A percentile compares a stretch with the other conserved stretches of the same genome.
Conservation (phyloP, 352 stramenopile species). For the Peronospora farinosa region DNA sequence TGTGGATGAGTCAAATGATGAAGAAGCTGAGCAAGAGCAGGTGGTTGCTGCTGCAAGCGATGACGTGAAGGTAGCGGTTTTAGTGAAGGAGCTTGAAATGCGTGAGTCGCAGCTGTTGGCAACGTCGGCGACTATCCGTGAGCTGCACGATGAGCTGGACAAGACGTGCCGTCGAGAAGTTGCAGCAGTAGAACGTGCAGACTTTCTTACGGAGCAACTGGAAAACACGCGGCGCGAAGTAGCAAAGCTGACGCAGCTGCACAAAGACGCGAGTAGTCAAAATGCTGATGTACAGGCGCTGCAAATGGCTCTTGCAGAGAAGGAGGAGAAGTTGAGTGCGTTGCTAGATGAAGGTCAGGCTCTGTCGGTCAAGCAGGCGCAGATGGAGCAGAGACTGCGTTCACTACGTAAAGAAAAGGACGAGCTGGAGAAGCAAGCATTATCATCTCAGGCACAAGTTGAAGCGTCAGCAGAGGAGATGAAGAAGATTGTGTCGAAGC, state of each 20-base stretch:
- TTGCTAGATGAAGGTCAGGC: slow-evolving; percentile 70
- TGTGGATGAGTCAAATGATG: background rate
- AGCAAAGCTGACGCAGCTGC: slow-evolving; percentile 42
- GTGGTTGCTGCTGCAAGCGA: background rate
- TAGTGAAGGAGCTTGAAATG: slow-evolving; percentile 40
- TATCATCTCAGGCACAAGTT: slow-evolving; percentile 47
- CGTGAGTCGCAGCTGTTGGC: slow-evolving; percentile 64
- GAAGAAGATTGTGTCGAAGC: slow-evolving; percentile 39
- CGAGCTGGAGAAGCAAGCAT: slow-evolving; percentile 54
- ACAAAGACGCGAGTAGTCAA: slow-evolving; percentile 31
- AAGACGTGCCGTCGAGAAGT: slow-evolving; percentile 62
- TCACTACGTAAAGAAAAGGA: slow-evolving; percentile 74
- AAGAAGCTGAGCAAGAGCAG: slow-evolving; percentile 6
- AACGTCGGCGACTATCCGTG: slow-evolving; percentile 52
- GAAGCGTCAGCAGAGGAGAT: slow-evolving; percentile 44
- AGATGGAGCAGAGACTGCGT: slow-evolving; percentile 63
- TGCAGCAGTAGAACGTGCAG: slow-evolving; percentile 49
- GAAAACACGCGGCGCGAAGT: slow-evolving; percentile 58
- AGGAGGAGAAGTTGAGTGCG: slow-evolving; percentile 62
- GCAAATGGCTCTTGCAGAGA: slow-evolving; percentile 60
- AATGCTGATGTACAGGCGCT: slow-evolving; percentile 48
- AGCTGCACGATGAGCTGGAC: slow-evolving; percentile 75
- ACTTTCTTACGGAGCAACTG: slow-evolving; percentile 56
- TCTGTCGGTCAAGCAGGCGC: slow-evolving; percentile 70
- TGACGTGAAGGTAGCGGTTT: slow-evolving; percentile 6